phyloP scores from a whole-genome alignment of 768 basidiomycete species.

The Nidula microcarpa region DNA sequence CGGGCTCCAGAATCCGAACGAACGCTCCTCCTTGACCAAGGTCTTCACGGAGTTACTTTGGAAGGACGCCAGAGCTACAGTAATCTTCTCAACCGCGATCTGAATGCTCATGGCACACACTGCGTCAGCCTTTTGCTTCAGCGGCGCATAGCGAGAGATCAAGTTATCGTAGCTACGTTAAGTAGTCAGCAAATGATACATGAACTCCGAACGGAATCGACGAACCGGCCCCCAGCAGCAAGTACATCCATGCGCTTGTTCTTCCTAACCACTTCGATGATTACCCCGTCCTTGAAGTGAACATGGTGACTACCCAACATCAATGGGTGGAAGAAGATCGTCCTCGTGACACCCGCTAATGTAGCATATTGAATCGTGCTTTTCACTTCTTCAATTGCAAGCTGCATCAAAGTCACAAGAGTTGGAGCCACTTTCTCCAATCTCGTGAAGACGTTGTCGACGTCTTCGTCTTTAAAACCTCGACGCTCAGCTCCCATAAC shows the following conservation, averaged over 20 bases:
- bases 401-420: constrained; percentile 43
- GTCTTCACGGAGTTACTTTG: constrained; percentile 68
- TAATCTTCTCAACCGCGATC: constrained; percentile 77
- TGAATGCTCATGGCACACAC: constrained; percentile 73
- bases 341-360: constrained; percentile 59
- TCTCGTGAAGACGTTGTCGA: constrained; percentile 50
- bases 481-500: no score
- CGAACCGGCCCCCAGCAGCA: constrained; percentile 79
- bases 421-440: constrained; percentile 61
- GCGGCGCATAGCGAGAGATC: constrained; percentile 55
- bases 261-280: constrained; percentile 70
- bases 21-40: constrained; percentile 73
- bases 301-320: constrained; percentile 66
- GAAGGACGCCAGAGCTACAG: constrained; percentile 61
- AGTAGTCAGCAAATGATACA: neutral
- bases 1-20: constrained; percentile 90
- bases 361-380: constrained; percentile 55
- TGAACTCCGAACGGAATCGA: neutral
- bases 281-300: constrained; percentile 70
- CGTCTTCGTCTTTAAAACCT: constrained; percentile 47
- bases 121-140: constrained; percentile 48
- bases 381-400: constrained; percentile 59
- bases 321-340: constrained; percentile 66
- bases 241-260: constrained; percentile 68
- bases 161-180: constrained; percentile 65